Conservation (phyloP, 257 asterid species). For the Salvia rosmarinus region DNA sequence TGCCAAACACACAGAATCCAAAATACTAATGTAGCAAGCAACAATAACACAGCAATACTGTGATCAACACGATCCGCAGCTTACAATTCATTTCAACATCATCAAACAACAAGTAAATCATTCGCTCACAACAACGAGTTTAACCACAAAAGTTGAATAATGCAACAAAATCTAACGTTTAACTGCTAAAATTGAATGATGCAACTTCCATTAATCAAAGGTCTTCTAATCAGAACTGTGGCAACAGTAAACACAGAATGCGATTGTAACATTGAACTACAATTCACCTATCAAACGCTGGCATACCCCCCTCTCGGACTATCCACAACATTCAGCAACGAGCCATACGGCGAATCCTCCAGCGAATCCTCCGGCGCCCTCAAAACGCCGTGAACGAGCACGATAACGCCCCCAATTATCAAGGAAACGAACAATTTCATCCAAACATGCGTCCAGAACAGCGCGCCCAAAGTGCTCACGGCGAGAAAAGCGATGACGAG, state of each 20-base stretch:
- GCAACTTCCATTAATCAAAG: slow-evolving; percentile 31
- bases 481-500: slow-evolving; percentile 51
- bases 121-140: not conserved
- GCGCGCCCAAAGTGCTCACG: slow-evolving; percentile 54
- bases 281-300: slow-evolving; percentile 55
- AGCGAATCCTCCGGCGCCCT: slow-evolving; percentile 78
- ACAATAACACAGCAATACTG: not conserved
- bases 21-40: not conserved
- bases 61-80: not conserved
- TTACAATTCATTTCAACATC: not conserved
- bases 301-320: slow-evolving; percentile 76
- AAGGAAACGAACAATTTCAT: slow-evolving; percentile 50
- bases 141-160: not conserved
- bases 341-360: slow-evolving; percentile 83
- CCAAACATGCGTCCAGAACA: slow-evolving; percentile 70
- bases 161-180: too few species aligned
- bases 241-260: slow-evolving; percentile 15
- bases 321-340: slow-evolving; percentile 74
- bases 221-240: slow-evolving; percentile 20
- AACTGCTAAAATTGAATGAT: too few species aligned
- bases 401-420: slow-evolving; percentile 54
- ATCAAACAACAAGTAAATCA: not conserved
- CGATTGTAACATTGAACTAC: not conserved
- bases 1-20: not conserved
- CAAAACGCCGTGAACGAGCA: slow-evolving; percentile 63